Percentiles rank a stretch among this genome's conserved stretches.
These are phyloP conservation scores for Diophrys appendiculata DNA, from an alignment of 73 alveolate genomes.

Conservation along the genomic window DNA sequence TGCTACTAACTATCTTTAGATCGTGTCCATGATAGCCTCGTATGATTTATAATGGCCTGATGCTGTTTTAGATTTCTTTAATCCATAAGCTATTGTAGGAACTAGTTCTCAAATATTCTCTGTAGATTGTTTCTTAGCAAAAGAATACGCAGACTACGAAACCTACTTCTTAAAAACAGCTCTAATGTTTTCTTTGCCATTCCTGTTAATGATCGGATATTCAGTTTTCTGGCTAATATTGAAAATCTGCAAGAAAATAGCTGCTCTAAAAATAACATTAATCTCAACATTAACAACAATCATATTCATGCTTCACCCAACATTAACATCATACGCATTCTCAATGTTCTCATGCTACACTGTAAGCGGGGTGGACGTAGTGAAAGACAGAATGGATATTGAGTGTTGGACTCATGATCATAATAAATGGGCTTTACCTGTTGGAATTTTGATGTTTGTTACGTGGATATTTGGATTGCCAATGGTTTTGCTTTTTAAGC, in stretches of 20 bases:
- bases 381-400: not conserved
- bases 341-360: not conserved
- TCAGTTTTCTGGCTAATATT: not conserved
- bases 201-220: not conserved
- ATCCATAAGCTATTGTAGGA: not conserved
- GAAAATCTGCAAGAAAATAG: not conserved
- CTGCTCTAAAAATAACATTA: not conserved
- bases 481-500: not conserved
- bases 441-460: conserved; percentile 1
- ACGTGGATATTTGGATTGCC: conserved; percentile 4
- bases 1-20: not conserved
- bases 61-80: not conserved
- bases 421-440: not conserved
- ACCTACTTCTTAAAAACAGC: not conserved
- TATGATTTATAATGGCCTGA: not conserved
- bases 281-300: not conserved
- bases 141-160: not conserved
- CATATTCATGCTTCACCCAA: not conserved
- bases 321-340: not conserved
- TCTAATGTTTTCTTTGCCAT: not conserved
- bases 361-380: not conserved
- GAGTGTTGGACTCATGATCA: conserved; percentile 1
- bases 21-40: not conserved
- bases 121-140: not conserved
- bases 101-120: not conserved